A percentile compares a stretch with the other conserved stretches of the same genome.
phyloP scores from a whole-genome alignment of 306 rosid species.

The Senna siamea region DNA sequence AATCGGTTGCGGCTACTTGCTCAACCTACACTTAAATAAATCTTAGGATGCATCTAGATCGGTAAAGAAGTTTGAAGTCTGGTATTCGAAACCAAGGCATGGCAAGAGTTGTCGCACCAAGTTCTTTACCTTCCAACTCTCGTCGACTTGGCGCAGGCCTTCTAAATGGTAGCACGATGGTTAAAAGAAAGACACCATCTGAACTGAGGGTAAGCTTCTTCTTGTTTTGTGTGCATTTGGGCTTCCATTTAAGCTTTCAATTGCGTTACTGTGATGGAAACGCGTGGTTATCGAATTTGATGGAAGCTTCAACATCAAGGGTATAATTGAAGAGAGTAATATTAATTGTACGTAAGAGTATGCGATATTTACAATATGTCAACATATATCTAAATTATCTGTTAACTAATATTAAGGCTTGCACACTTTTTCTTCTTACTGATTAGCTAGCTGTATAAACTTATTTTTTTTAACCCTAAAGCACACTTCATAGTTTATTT shows the following conservation, averaged over 20 bases:
- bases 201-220: constrained; percentile 56
- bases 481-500: background rate
- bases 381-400: background rate
- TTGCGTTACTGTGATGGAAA: background rate
- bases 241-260: background rate
- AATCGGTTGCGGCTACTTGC: background rate
- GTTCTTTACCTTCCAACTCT: constrained; percentile 58
- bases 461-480: background rate
- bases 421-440: background rate
- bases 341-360: background rate
- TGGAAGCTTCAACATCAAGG: background rate
- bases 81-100: constrained; percentile 37
- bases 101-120: constrained; percentile 68
- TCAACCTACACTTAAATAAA: constrained; percentile 4
- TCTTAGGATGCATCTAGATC: constrained; percentile 28
- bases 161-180: constrained; percentile 48
- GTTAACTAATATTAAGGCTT: background rate
- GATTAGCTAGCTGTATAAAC: background rate
- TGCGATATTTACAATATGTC: background rate
- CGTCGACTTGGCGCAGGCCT: constrained; percentile 53
- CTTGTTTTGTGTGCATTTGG: background rate
- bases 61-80: constrained; percentile 13
- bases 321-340: background rate
- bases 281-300: background rate
- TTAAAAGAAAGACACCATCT: constrained; percentile 82